Percentiles rank a stretch among this genome's conserved stretches.
phyloP scores from a whole-genome alignment of 306 rosid genomes.

The Urtica urens region DNA sequence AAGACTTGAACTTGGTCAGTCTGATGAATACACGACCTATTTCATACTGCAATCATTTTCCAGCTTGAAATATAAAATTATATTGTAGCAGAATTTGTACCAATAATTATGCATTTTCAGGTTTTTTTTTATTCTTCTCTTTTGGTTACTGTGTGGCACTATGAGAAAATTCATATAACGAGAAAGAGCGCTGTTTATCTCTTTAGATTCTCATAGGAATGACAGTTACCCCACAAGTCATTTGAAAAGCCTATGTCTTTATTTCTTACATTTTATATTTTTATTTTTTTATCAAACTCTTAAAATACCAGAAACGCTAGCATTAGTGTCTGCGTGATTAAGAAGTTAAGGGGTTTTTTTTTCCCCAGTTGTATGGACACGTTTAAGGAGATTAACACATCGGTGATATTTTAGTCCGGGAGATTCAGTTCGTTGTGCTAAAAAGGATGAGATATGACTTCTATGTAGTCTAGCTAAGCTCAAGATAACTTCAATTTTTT shows the following conservation, averaged over 20 bases:
- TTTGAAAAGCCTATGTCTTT: not conserved
- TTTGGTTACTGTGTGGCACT: no score
- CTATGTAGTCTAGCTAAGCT: no score
- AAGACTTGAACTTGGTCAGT: constrained; percentile 16
- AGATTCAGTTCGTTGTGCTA: not conserved
- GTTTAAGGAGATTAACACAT: not conserved
- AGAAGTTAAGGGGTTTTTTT: constrained; percentile 4
- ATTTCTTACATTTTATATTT: not conserved
- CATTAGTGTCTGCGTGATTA: not conserved
- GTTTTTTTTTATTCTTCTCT: constrained; percentile 7
- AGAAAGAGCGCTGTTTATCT: constrained; percentile 3
- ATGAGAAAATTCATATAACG: constrained; percentile 15
- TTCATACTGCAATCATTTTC: no score
- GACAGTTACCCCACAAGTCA: not conserved
- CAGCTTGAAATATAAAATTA: no score
- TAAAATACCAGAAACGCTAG: no score
- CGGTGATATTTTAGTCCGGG: not conserved
- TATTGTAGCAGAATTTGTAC: no score
- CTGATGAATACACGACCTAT: constrained; percentile 1
- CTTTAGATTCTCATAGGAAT: constrained; percentile 5
- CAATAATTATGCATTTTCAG: no score
- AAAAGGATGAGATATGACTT: no score
- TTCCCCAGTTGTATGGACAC: not conserved
- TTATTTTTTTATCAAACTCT: no score
- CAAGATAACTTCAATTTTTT: no score